A percentile compares a stretch with the other conserved stretches of the same genome.
phyloP scores from a whole-genome alignment of 352 stramenopile genomes.

The Phytophthora chlamydospora region DNA sequence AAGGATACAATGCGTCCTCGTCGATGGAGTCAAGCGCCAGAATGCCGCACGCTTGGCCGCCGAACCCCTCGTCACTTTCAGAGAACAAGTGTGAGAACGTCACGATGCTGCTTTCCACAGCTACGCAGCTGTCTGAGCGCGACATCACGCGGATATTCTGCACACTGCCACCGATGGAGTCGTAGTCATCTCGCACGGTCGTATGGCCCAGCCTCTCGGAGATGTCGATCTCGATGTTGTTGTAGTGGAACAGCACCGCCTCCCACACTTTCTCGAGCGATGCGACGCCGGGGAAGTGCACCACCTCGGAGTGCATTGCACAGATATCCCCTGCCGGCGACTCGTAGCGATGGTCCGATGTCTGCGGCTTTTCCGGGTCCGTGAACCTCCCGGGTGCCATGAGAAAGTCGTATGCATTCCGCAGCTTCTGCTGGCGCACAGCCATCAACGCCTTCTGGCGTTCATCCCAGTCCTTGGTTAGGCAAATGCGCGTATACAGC shows the following conservation, averaged over 20 bases:
- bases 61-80: constrained; percentile 11
- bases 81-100: constrained; percentile 27
- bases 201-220: constrained; percentile 42
- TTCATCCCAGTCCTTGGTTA: too few relatives aligned
- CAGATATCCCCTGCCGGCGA: constrained; percentile 27
- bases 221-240: constrained; percentile 52
- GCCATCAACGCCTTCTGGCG: too few relatives aligned
- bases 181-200: constrained; percentile 43
- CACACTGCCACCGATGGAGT: constrained; percentile 29
- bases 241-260: constrained; percentile 40
- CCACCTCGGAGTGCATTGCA: constrained; percentile 29
- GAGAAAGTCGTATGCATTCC: neutral
- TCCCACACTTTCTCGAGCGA: constrained; percentile 41
- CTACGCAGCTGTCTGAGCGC: constrained; percentile 12
- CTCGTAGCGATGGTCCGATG: constrained; percentile 26
- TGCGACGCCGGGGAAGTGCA: constrained; percentile 34
- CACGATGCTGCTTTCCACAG: constrained; percentile 26
- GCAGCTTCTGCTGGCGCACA: too few relatives aligned
- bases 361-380: neutral
- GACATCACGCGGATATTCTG: constrained; percentile 31
- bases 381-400: neutral
- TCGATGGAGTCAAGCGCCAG: constrained; percentile 34
- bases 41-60: constrained; percentile 17
- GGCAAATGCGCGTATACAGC: too few relatives aligned
- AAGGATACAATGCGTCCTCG: constrained; percentile 34